phyloP scores from a whole-genome alignment of 306 rosid genomes.

The Purshia tridentata region DNA sequence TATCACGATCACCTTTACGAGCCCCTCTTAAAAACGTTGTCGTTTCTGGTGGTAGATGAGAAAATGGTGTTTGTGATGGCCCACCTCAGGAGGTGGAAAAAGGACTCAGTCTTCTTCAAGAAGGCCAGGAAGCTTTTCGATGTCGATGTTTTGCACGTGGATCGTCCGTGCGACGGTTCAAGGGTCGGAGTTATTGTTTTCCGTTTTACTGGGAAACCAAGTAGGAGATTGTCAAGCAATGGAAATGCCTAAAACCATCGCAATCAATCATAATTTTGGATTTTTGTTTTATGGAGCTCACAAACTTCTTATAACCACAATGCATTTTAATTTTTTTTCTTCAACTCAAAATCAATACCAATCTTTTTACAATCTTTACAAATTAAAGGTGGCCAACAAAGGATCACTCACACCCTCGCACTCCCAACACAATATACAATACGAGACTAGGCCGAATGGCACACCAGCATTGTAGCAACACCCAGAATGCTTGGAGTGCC shows the following conservation, averaged over 20 bases:
- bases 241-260: not conserved
- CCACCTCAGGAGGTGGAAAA: constrained; percentile 85
- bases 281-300: not conserved
- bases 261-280: not conserved
- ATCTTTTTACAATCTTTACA: not conserved
- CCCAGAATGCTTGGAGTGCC: not conserved
- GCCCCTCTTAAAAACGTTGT: constrained; percentile 74
- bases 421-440: constrained; percentile 8
- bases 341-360: not conserved
- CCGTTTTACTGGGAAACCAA: constrained; percentile 48
- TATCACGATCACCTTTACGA: constrained; percentile 79
- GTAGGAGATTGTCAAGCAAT: not conserved
- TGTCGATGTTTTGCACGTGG: constrained; percentile 55
- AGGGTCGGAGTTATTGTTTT: constrained; percentile 71
- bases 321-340: not conserved
- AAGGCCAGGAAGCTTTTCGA: constrained; percentile 66
- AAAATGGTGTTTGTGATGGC: constrained; percentile 71
- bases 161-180: constrained; percentile 53
- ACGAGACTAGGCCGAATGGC: not conserved
- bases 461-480: not conserved
- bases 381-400: not conserved
- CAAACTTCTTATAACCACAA: not conserved
- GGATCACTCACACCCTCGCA: not conserved
- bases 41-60: constrained; percentile 30
- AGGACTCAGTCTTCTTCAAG: constrained; percentile 77